Percentiles rank a stretch among this genome's conserved stretches.
Conservation (phyloP, 306 rosid genomes). For the Sindora glabra region DNA sequence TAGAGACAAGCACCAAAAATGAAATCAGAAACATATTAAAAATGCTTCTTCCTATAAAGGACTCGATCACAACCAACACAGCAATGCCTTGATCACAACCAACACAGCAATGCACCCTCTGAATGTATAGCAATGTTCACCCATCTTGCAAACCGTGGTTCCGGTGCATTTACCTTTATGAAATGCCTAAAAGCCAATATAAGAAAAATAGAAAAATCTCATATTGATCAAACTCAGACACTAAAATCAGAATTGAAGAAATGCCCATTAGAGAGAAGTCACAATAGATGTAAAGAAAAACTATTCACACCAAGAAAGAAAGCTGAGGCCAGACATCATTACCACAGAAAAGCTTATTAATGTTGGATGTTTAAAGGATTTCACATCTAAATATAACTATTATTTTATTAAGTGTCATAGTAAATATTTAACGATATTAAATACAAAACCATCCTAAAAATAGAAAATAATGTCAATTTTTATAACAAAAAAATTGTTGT, state of each 20-base stretch:
- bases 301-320: slow-evolving; percentile 60
- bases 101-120: slow-evolving; percentile 97
- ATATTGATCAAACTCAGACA: background rate
- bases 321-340: slow-evolving; percentile 97
- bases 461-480: too few species aligned
- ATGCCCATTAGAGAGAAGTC: background rate
- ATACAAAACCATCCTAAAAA: too few species aligned
- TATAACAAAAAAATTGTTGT: too few species aligned
- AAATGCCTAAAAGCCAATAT: slow-evolving; percentile 47
- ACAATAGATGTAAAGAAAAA: background rate
- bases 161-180: slow-evolving; percentile 86
- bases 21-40: slow-evolving; percentile 26
- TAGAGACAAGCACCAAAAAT: background rate
- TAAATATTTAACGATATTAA: too few species aligned
- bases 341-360: too few species aligned
- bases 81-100: slow-evolving; percentile 86
- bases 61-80: too few species aligned
- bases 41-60: slow-evolving; percentile 86
- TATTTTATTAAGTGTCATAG: too few species aligned
- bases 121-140: slow-evolving; percentile 76
- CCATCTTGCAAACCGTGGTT: slow-evolving; percentile 95
- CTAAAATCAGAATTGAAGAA: background rate
- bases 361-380: too few species aligned
- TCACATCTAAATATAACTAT: too few species aligned
- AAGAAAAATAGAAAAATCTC: background rate